Conservation (phyloP, 2,329 filamentous ascomycete species). For the Sclerotinia minor region DNA sequence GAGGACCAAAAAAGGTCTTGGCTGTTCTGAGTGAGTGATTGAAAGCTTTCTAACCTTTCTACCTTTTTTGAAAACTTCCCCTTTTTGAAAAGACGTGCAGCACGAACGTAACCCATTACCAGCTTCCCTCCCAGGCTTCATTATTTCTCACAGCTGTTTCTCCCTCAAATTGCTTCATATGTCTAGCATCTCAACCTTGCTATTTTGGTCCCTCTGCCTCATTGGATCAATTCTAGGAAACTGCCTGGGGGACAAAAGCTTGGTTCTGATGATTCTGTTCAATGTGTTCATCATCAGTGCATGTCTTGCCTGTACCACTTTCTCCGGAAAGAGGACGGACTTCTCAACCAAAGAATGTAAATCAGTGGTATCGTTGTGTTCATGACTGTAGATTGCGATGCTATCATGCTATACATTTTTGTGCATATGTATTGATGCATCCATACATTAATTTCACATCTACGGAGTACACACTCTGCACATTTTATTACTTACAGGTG, state of each 20-base stretch:
- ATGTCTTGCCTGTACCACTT: constrained; percentile 17
- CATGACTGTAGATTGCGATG: neutral
- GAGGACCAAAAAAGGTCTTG: constrained; percentile 3
- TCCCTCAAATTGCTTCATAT: constrained; percentile 1
- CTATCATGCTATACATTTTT: neutral
- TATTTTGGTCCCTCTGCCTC: neutral
- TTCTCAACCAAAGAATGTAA: neutral
- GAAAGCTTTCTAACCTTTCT: neutral
- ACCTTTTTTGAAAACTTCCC: neutral
- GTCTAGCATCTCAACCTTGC: neutral
- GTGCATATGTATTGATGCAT: neutral
- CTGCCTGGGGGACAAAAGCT: neutral
- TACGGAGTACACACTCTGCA: neutral
- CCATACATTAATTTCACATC: neutral
- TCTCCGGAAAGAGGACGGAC: constrained; percentile 6
- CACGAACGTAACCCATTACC: neutral
- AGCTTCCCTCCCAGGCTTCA: neutral
- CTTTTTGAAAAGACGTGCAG: constrained; percentile 20
- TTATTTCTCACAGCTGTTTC: neutral
- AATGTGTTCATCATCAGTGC: neutral
- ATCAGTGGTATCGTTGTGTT: neutral
- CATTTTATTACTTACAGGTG: neutral
- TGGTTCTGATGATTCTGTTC: neutral
- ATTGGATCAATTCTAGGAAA: neutral
- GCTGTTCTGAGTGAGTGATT: neutral